A percentile compares a stretch with the other conserved stretches of the same genome.
Conservation (phyloP, 2,329 filamentous ascomycete genomes). For the Fusarium brevicatenulatum region DNA sequence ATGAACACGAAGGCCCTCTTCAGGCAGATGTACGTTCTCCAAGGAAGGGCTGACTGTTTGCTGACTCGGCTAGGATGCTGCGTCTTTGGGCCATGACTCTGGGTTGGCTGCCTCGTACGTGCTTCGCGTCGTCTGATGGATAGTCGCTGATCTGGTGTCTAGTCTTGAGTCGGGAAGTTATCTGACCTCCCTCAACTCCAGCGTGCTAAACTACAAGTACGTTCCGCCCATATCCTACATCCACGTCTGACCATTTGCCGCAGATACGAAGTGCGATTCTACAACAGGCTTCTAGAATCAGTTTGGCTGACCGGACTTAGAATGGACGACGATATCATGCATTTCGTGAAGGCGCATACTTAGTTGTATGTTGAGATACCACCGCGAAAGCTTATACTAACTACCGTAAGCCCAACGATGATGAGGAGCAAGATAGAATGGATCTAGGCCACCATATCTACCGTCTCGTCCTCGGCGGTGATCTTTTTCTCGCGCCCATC, state of each 20-base stretch:
- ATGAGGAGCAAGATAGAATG: slow-evolving; percentile 23
- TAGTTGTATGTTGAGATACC: too few relatives aligned
- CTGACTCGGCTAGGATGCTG: background rate
- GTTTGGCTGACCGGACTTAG: background rate
- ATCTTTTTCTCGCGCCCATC: slow-evolving; percentile 18
- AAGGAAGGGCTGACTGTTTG: accelerated
- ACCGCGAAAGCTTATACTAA: too few relatives aligned
- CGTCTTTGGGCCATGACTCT: background rate
- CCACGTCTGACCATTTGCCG: accelerated
- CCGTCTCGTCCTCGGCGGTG: background rate
- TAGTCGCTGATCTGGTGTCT: background rate
- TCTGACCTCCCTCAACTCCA: slow-evolving; percentile 1
- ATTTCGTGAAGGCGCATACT: slow-evolving; percentile 11
- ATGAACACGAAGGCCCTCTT: background rate
- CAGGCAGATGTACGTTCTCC: background rate
- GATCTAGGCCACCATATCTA: slow-evolving; percentile 25
- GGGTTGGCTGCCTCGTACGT: background rate
- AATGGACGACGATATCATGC: slow-evolving; percentile 23
- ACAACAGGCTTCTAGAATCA: too few relatives aligned
- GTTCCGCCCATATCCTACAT: accelerated
- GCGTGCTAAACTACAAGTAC: slow-evolving; percentile 20
- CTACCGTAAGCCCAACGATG: slow-evolving; percentile 4
- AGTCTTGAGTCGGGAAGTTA: slow-evolving; percentile 2
- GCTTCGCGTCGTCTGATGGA: accelerated
- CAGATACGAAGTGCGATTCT: background rate